A percentile compares a stretch with the other conserved stretches of the same genome.
Evolutionary conservation across 805 yeast genomes (phyloP).

Genomic region (Nakazawaea siamensis): DNA sequence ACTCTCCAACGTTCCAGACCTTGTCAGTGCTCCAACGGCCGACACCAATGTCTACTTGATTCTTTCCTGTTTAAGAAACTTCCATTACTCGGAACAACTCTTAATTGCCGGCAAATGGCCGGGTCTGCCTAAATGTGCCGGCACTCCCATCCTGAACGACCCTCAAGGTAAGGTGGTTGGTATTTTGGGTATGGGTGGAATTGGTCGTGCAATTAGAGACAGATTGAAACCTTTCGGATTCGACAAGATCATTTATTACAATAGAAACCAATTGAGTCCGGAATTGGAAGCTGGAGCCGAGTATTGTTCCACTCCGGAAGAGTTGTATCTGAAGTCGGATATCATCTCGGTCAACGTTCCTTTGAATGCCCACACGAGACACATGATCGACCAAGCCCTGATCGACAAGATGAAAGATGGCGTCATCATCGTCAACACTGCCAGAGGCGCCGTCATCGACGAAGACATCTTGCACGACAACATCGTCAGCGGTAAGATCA

Average conservation of each 20-base stretch:
- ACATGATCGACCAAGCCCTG: constrained; percentile 52
- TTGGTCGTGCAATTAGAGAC: constrained; percentile 73
- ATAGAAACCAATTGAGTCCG: constrained; percentile 48
- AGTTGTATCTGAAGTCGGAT: constrained; percentile 55
- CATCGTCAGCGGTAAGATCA: constrained; percentile 55
- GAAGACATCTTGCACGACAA: constrained; percentile 49
- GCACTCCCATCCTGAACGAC: constrained; percentile 60
- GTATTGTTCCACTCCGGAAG: constrained; percentile 69
- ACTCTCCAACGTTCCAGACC: constrained; percentile 43
- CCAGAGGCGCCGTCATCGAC: constrained; percentile 80
- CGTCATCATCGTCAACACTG: constrained; percentile 72
- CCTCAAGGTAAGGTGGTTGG: constrained; percentile 75
- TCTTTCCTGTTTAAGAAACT: constrained; percentile 48
- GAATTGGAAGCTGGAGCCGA: constrained; percentile 65
- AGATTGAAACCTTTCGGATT: constrained; percentile 75
- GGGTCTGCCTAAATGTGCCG: constrained; percentile 31
- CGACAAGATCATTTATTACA: constrained; percentile 60
- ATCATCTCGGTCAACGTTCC: constrained; percentile 73
- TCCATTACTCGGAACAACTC: constrained; percentile 47
- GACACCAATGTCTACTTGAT: constrained; percentile 45
- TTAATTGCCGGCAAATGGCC: constrained; percentile 59
- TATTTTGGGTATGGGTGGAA: constrained; percentile 83
- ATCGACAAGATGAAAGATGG: constrained; percentile 71
- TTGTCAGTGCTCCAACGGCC: constrained; percentile 50
- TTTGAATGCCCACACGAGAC: constrained; percentile 62